These are phyloP conservation scores for Pyrus pyrifolia DNA, from an alignment of 306 rosid species.

Conservation along the genomic window DNA sequence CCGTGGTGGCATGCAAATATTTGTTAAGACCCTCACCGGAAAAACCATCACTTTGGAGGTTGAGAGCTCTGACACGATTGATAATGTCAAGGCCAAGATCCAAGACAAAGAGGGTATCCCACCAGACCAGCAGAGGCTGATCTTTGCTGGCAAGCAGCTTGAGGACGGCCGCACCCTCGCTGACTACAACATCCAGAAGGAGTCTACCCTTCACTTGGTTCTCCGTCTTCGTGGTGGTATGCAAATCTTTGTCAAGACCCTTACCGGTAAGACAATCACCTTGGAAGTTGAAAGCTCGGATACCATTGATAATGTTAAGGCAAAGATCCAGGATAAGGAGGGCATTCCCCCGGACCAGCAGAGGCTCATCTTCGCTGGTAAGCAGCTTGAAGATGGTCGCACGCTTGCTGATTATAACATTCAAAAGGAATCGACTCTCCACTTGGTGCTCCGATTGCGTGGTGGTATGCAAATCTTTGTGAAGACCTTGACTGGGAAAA, in stretches of 20 bases:
- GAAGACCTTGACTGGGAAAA: conserved; percentile 12
- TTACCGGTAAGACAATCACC: conserved; percentile 13
- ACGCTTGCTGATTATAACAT: conserved; percentile 14
- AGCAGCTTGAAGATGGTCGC: conserved; percentile 16
- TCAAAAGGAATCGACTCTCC: conserved; percentile 13
- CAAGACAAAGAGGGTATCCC: conserved; percentile 21
- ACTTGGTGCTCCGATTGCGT: conserved; percentile 16
- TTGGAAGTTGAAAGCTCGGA: conserved; percentile 13
- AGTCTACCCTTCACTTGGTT: conserved; percentile 17
- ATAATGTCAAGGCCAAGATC: conserved; percentile 17
- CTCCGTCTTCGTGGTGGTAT: conserved; percentile 15
- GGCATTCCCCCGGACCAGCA: conserved; percentile 18
- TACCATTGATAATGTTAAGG: conserved; percentile 18
- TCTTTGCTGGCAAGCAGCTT: conserved; percentile 15
- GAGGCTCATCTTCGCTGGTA: conserved; percentile 16
- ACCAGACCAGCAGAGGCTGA: conserved; percentile 15
- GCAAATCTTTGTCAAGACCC: conserved; percentile 17
- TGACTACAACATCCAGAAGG: conserved; percentile 17
- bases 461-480: conserved; percentile 23
- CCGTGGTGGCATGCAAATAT: conserved; percentile 23
- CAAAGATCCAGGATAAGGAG: conserved; percentile 18
- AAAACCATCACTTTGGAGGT: conserved; percentile 20
- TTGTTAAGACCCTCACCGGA: conserved; percentile 16
- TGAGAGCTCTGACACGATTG: conserved; percentile 12
- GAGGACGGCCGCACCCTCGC: conserved; percentile 20